phyloP scores from a whole-genome alignment of 768 basidiomycete species.

The Boletus tylopilopsis region DNA sequence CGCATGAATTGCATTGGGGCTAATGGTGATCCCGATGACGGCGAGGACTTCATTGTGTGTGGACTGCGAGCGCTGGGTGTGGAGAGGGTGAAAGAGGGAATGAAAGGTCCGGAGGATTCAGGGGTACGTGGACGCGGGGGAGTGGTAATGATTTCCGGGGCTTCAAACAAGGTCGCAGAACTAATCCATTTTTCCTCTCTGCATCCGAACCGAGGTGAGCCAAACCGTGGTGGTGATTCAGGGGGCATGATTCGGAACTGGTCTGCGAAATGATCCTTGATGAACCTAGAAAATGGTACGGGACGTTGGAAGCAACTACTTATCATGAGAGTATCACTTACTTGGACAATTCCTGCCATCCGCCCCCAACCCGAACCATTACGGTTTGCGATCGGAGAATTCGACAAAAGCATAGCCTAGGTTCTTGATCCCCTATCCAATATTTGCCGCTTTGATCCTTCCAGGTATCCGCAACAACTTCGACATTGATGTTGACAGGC shows the following conservation, averaged over 20 bases:
- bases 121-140: constrained; percentile 58
- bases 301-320: neutral
- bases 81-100: constrained; percentile 67
- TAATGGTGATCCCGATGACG: constrained; percentile 67
- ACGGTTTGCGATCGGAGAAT: constrained; percentile 89
- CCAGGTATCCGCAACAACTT: constrained; percentile 82
- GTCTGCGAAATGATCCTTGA: constrained; percentile 82
- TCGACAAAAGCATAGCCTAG: constrained; percentile 87
- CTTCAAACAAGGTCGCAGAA: constrained; percentile 65
- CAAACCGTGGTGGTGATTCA: constrained; percentile 55
- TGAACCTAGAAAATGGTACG: constrained; percentile 54
- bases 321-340: constrained; percentile 36
- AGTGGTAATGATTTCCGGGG: constrained; percentile 37
- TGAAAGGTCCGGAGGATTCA: constrained; percentile 51
- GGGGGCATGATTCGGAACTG: constrained; percentile 66
- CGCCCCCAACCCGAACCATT: constrained; percentile 95
- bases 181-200: constrained; percentile 83
- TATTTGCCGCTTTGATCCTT: constrained; percentile 92
- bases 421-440: constrained; percentile 92
- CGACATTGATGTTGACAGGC: constrained; percentile 77
- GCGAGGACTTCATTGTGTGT: constrained; percentile 46
- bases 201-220: constrained; percentile 35
- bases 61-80: constrained; percentile 46
- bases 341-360: constrained; percentile 91
- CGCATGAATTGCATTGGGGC: constrained; percentile 83